A percentile compares a stretch with the other conserved stretches of the same genome.
These are phyloP conservation scores for Lepidopterella palustris DNA, from an alignment of 495 filamentous ascomycete species.

Conservation along the genomic window DNA sequence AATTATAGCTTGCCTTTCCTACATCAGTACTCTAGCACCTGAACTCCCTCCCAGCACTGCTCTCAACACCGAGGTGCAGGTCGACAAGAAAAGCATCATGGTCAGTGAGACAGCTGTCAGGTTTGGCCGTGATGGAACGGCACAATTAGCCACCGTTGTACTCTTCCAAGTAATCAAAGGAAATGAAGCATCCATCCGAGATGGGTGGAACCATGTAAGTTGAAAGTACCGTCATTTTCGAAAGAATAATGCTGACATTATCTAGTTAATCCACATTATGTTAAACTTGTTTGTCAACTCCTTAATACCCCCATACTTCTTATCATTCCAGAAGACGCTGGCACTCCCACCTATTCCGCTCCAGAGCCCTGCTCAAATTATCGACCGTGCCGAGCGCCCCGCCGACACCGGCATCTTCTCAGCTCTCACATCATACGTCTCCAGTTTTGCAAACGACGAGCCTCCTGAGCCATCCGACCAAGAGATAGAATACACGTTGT, in stretches of 20 bases:
- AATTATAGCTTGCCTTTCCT: slow-evolving; percentile 79
- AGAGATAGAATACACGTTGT: slow-evolving; percentile 90
- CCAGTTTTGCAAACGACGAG: slow-evolving; percentile 97
- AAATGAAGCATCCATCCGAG: slow-evolving; percentile 66
- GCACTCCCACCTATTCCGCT: slow-evolving; percentile 80
- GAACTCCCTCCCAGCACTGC: slow-evolving; percentile 69
- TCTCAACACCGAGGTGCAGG: slow-evolving; percentile 94
- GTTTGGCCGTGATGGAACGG: slow-evolving; percentile 89
- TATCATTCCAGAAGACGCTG: slow-evolving; percentile 59
- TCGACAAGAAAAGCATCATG: slow-evolving; percentile 89
- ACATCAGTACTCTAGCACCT: slow-evolving; percentile 79
- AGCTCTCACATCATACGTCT: slow-evolving; percentile 90
- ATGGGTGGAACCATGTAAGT: slow-evolving; percentile 80
- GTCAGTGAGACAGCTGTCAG: slow-evolving; percentile 97
- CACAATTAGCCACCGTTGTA: slow-evolving; percentile 87
- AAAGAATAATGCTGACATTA: slow-evolving; percentile 24
- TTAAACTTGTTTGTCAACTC: slow-evolving; percentile 95
- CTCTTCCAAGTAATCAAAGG: slow-evolving; percentile 83
- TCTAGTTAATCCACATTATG: slow-evolving; percentile 78
- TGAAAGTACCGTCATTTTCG: not conserved
- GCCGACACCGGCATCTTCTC: slow-evolving; percentile 82
- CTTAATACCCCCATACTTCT: slow-evolving; percentile 78
- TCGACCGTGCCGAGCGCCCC: slow-evolving; percentile 73
- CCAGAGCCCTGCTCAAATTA: slow-evolving; percentile 84
- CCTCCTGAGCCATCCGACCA: slow-evolving; percentile 96